Evolutionary conservation across 2,329 filamentous ascomycete species (phyloP).

Genomic region (Gaeumannomyces tritici): DNA sequence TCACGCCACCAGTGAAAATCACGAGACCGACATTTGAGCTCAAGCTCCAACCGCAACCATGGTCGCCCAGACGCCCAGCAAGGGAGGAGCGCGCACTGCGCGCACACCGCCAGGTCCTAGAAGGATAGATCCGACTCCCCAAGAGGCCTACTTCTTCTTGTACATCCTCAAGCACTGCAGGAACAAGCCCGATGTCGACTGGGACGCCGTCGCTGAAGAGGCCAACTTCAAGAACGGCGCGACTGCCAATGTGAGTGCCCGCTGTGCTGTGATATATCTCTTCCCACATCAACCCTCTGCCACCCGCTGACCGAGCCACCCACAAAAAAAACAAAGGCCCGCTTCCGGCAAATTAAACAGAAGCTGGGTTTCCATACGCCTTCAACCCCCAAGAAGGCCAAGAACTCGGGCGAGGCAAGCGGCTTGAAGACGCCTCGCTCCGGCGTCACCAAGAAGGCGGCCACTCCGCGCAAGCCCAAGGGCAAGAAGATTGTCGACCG

Average conservation of each 20-base stretch:
- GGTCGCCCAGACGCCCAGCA: conserved; percentile 1
- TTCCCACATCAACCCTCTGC: neutral
- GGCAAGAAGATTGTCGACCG: neutral
- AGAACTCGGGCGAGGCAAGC: neutral
- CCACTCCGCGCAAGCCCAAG: conserved; percentile 2
- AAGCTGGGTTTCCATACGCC: conserved; percentile 26
- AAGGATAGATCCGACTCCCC: conserved; percentile 22
- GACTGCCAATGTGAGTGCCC: conserved; percentile 30
- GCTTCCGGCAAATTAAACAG: conserved; percentile 39
- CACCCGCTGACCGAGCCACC: too few relatives aligned
- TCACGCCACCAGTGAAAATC: too few relatives aligned
- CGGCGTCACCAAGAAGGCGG: conserved; percentile 5
- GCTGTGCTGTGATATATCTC: neutral
- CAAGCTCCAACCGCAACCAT: neutral
- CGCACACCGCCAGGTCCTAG: neutral
- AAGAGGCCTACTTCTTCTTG: conserved; percentile 34
- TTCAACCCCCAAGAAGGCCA: conserved; percentile 1
- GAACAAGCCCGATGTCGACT: conserved; percentile 36
- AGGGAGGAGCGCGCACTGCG: neutral
- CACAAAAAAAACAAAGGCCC: conserved; percentile 20
- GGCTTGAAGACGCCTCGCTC: neutral
- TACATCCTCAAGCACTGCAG: conserved; percentile 32
- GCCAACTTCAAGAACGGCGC: conserved; percentile 33
- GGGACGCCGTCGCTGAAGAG: conserved; percentile 32
- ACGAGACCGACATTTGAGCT: neutral